Conservation (phyloP, 2,329 filamentous ascomycete species). For the Fusarium buharicum region DNA sequence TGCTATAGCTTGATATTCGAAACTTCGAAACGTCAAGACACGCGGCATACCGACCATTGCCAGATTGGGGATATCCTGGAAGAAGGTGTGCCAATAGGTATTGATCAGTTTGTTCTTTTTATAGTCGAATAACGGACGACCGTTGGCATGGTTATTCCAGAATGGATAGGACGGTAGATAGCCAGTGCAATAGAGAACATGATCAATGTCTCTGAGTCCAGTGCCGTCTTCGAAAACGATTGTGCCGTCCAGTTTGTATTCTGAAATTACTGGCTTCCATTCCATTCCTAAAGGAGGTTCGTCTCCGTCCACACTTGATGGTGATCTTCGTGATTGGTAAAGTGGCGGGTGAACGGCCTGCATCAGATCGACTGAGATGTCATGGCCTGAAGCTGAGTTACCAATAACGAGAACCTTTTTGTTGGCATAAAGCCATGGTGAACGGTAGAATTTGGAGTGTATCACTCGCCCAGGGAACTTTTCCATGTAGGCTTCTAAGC, state of each 20-base stretch:
- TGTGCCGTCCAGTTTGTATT: slow-evolving; percentile 55
- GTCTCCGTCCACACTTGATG: slow-evolving; percentile 61
- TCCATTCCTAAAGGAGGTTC: slow-evolving; percentile 58
- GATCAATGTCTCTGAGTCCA: slow-evolving; percentile 51
- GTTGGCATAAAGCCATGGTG: slow-evolving; percentile 47
- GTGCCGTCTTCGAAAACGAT: slow-evolving; percentile 56
- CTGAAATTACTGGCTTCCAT: slow-evolving; percentile 64
- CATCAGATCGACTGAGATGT: slow-evolving; percentile 53
- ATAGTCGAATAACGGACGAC: slow-evolving; percentile 63
- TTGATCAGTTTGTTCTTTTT: slow-evolving; percentile 54
- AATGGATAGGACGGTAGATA: slow-evolving; percentile 58
- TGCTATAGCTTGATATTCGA: slow-evolving; percentile 67
- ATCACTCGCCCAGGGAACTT: slow-evolving; percentile 54
- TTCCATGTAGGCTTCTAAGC: slow-evolving; percentile 53
- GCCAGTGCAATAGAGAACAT: slow-evolving; percentile 56
- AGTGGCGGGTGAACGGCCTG: slow-evolving; percentile 55
- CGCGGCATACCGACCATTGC: slow-evolving; percentile 64
- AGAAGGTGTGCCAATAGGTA: slow-evolving; percentile 65
- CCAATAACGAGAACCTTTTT: slow-evolving; percentile 55
- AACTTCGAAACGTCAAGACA: slow-evolving; percentile 62
- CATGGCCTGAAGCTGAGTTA: slow-evolving; percentile 58
- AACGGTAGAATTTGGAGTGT: slow-evolving; percentile 60
- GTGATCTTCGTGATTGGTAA: slow-evolving; percentile 62
- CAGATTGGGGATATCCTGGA: slow-evolving; percentile 58
- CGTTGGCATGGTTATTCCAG: slow-evolving; percentile 60